Evolutionary conservation across 2,329 filamentous ascomycete genomes (phyloP), one percentile per base, ranked within the genome.

Genomic region (Emmonsia crescens): DNA sequence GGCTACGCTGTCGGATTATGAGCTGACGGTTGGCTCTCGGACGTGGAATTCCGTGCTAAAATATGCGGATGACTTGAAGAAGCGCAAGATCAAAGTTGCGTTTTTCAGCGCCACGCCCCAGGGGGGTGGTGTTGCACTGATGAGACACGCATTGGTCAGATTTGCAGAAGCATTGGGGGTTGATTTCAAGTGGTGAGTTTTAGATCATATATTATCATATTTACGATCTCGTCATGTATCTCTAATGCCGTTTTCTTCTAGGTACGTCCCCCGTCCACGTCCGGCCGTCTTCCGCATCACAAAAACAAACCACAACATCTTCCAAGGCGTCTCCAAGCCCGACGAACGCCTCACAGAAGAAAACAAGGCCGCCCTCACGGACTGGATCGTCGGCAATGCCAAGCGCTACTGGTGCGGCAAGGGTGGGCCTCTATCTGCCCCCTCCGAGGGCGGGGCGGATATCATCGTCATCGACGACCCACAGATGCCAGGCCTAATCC

Each of bases 221-320:
- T 27, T 19, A 51, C 24, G 56, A 54, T 60, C n/a, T 24, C 10
- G 10, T 16, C 19, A 21, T 54, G 29, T 5, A 55, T 55, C 21
- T 10, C 33, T 59, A 67, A 62, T 38, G 31, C 29, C 8, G 3
- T 31, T 56, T 33, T 33, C 10, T n/a, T 42, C 38, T 52, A 83
- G 81, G 80, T 84, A 82, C 64, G 89, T 93, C 0, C 89, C 89
- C 6, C 91, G 90, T 72, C 89, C 89, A 27, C 85, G 87, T 58
- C 88, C 88, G 2, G 86, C 88, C 19, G 85, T 93, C 12, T 94
- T 94, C 74, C 82, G 89, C 58, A 87, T 90, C 73, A 94, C 89
- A 66, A 94, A 94, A 76, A 91, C 88, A 66, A 88, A 91, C 67
- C 89, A 94, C 82, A 94, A 94, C 74, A 92, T 93, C 65, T 83